phyloP scores from a whole-genome alignment of 768 basidiomycete genomes.

The Calocybe cyanea region DNA sequence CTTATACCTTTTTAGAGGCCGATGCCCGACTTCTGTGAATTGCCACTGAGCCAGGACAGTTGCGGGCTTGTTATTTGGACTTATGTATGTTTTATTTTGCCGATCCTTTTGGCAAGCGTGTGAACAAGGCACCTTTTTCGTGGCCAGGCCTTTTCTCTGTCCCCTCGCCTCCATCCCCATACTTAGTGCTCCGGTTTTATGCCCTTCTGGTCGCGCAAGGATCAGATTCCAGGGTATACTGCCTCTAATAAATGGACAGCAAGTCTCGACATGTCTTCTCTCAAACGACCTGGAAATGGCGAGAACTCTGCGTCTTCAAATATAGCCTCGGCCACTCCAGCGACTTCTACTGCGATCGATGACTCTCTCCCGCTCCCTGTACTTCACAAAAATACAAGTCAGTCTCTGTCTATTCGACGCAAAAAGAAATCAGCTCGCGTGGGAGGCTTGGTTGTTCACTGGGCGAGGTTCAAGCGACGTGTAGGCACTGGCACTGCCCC shows the following conservation, averaged over 20 bases:
- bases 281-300: conserved; percentile 6
- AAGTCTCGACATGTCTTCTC: conserved; percentile 13
- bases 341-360: conserved; percentile 24
- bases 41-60: too few species aligned
- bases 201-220: conserved; percentile 15
- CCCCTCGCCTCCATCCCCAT: neutral
- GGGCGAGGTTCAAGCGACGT: conserved; percentile 49
- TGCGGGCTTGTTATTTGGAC: too few species aligned
- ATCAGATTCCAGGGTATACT: conserved; percentile 7
- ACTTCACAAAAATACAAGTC: conserved; percentile 23
- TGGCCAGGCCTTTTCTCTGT: too few species aligned
- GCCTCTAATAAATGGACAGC: conserved; percentile 17
- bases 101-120: too few species aligned
- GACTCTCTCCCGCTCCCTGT: conserved; percentile 41
- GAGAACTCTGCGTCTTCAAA: conserved; percentile 12
- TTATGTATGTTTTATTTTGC: too few species aligned
- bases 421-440: conserved; percentile 35
- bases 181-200: conserved; percentile 8
- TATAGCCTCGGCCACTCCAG: conserved; percentile 18
- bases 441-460: conserved; percentile 35
- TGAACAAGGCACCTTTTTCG: too few species aligned
- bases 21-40: too few species aligned
- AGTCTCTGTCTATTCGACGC: conserved; percentile 21
- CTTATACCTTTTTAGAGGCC: too few species aligned
- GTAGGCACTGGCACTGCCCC: conserved; percentile 55